Evolutionary conservation across 2,329 filamentous ascomycete genomes (phyloP), one percentile per base, ranked within the genome.

Genomic region (Aphanoascus verrucosus): DNA sequence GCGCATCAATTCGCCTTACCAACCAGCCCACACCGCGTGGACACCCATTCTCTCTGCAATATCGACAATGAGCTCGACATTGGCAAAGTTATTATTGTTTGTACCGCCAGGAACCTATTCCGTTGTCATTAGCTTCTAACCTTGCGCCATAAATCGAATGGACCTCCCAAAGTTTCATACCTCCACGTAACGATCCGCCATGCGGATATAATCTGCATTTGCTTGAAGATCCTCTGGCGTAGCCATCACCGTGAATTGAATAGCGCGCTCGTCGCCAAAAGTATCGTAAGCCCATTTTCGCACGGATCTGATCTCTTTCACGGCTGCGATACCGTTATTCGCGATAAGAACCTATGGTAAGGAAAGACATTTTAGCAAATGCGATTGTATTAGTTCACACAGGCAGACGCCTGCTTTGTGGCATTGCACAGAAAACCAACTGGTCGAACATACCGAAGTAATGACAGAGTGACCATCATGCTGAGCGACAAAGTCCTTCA

Each of bases 251-350:
- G 93, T 98, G 76, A 98, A 98, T 69, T 97, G 90, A 68, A 98
- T 96, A 64, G 91, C 93, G 67, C 86, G 83, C 78, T 98, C 93
- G 74, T 98, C 90, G 75, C 93, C 91, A 69, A 98, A 98, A 6
- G 88, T 94, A 76, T 98, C 93, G 83, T 98, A 98, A 57, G 93
- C 93, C 93, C 93, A 98, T 90, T 97, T 98, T 72, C 93, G 86
- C 67, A 98, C 91, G 56, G 91, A 97, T 72, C 93, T 84, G 69
- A 98, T 98, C 74, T 98, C 93, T 75, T 98, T 98, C 72, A 98
- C 93, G 68, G 93, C 93, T 49, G 93, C 93, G 72, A 98, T 98
- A 80, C 93, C 93, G 77, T 98, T 98, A 79, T 98, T 98, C 70
- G 93, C 93, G 73, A 98, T 98, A 60, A 98, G 80, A 52, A 97